Base-by-base conservation (phyloP, 2,329 filamentous ascomycete species). In the Erysiphe neolycopersici region DNA sequence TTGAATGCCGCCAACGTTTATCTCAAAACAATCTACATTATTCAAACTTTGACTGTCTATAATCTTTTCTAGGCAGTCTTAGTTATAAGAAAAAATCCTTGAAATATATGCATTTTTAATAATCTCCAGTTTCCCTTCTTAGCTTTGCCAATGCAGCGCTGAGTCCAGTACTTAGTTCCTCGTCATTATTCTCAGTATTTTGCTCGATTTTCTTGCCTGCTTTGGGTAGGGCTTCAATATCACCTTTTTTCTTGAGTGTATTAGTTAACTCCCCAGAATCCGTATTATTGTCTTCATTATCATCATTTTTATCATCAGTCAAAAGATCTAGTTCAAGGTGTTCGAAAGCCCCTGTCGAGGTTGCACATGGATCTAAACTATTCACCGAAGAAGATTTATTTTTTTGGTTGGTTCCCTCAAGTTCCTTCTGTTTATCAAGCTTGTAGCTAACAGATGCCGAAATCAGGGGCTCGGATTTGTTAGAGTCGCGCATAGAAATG, bases 101-200 rank as follows among this genome's bases (percentile, higher is more conserved):
- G 5, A 9, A 26, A 26, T 9, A 1, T 26, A 5, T 26, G 4
- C 8, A 26, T 8, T 26, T 26, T 26, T 8, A 26, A 26, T 26
- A 26, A 26, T 26, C 22, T 26, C 4, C 6, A 26, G 22, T 26
- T 26, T 26, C 22, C 12, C 49, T 45, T 43, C 52, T 47, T 19
- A 78, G 56, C 49, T 61, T 73, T 8, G 71, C 71, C 47, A 78
- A 53, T 14, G 73, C 73, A 30, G 69, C 70, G 39, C 72, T 70
- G 40, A 78, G 59, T 2, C 73, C 71, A 39, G 64, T 69, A 47
- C 64, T 65, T 5, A 77, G 58, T 30, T 64, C 58, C 5, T 68
- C 62, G 32, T 60, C 58, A 36, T 54, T 50, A 35, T 39, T 50
- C 45, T 44, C 54, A 30, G 47, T 51, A 41, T 50, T 47, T 33